Conservation (phyloP, 2,329 filamentous ascomycete genomes). For the Acarospora socialis region DNA sequence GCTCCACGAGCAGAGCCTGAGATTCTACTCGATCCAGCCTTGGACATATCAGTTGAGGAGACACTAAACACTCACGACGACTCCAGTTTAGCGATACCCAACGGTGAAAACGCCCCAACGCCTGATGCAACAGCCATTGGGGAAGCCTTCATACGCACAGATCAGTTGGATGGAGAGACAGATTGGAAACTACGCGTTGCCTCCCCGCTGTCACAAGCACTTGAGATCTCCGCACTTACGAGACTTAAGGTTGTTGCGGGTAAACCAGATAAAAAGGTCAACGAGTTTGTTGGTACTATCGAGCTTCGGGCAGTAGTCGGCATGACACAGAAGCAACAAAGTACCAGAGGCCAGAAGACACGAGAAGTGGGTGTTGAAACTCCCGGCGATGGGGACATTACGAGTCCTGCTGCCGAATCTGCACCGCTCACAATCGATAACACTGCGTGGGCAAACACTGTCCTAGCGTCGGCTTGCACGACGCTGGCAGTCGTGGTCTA, state of each 20-base stretch:
- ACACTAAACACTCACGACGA: neutral
- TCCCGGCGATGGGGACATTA: neutral
- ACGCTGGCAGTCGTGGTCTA: constrained; percentile 87
- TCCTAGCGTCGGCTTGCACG: constrained; percentile 81
- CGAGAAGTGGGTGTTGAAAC: too few species aligned
- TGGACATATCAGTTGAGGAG: constrained; percentile 6
- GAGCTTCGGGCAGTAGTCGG: constrained; percentile 41
- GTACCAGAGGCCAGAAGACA: constrained; percentile 4
- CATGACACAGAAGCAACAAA: constrained; percentile 13
- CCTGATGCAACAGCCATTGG: constrained; percentile 33
- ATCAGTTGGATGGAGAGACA: constrained; percentile 93
- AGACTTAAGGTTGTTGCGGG: constrained; percentile 60
- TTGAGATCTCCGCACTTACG: constrained; percentile 56
- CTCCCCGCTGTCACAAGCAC: constrained; percentile 68
- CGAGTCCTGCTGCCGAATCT: constrained; percentile 32
- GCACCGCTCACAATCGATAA: constrained; percentile 84
- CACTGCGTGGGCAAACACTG: constrained; percentile 96
- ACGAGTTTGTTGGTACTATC: constrained; percentile 85
- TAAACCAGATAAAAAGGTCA: constrained; percentile 85
- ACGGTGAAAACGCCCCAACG: neutral
- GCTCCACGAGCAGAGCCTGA: constrained; percentile 13
- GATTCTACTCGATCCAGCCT: constrained; percentile 8
- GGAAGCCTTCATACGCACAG: constrained; percentile 93
- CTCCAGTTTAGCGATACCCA: constrained; percentile 1
- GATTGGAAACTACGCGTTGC: constrained; percentile 95